Evolutionary conservation across 106 monocot species (phyloP).

Genomic region (Acorus calamus): DNA sequence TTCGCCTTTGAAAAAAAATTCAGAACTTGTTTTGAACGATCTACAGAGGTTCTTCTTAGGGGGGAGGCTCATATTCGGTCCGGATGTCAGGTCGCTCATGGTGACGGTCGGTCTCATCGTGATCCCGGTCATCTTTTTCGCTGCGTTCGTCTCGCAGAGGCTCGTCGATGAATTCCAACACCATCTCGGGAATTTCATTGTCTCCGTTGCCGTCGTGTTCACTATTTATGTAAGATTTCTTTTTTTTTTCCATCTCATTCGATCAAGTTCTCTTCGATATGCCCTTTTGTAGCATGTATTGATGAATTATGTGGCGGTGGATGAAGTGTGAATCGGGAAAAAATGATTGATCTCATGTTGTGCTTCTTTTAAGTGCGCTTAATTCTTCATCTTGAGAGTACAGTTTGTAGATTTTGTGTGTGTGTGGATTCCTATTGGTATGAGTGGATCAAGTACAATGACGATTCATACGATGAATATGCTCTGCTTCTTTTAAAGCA

Average conservation of each 20-base stretch:
- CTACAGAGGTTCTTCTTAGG: constrained; percentile 62
- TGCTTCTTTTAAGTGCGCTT: too few relatives aligned
- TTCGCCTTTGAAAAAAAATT: background rate
- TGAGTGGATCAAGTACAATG: too few relatives aligned
- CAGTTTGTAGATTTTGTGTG: too few relatives aligned
- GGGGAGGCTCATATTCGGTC: constrained; percentile 80
- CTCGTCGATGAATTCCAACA: constrained; percentile 30
- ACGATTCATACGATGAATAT: too few relatives aligned
- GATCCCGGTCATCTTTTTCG: constrained; percentile 52
- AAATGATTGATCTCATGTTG: too few relatives aligned
- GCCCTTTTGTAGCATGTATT: background rate
- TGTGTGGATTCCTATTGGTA: too few relatives aligned
- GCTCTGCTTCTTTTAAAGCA: too few relatives aligned
- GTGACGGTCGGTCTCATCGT: constrained; percentile 53
- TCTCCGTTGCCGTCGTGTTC: constrained; percentile 33
- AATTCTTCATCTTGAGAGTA: too few relatives aligned
- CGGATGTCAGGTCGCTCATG: constrained; percentile 59
- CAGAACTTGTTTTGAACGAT: background rate
- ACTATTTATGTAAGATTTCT: constrained; percentile 42
- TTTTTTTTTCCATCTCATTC: background rate
- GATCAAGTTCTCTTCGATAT: background rate
- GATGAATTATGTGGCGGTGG: too few relatives aligned
- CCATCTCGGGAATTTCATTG: constrained; percentile 34
- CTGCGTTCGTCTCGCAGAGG: constrained; percentile 38
- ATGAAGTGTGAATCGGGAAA: too few relatives aligned